Evolutionary conservation across 2,329 filamentous ascomycete species (phyloP), one percentile per base, ranked within the genome.

Genomic region (Metarhizium brunneum): DNA sequence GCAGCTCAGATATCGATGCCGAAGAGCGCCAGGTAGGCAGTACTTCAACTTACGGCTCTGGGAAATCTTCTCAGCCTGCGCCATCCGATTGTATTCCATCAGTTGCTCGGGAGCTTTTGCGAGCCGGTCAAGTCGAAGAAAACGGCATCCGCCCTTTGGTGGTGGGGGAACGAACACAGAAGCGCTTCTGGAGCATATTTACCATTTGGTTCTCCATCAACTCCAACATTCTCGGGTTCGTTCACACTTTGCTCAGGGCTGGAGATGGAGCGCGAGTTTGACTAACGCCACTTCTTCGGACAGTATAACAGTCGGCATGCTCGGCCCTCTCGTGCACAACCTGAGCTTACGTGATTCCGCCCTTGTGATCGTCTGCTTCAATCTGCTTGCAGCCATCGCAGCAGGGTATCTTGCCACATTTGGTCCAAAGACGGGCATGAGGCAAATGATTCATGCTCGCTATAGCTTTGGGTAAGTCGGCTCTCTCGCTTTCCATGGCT

Each of bases 401-500:
- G 78, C 82, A 0, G 82, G 80, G 3, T 84, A 79, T 61, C 69
- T 86, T 30, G 76, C 76, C 47, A 83, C 78, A 0, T 68, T 84
- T 52, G 82, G 83, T 0, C 80, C 83, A 4, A 79, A 78, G 66
- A 85, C 82, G 10, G 84, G 83, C 47, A 79, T 86, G 76, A 75
- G 83, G 16, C 83, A 86, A 66, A 83, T 86, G 76, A 77, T 86
- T 7, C 81, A 84, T 60, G 83, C 84, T 4, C 74, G 84, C 25
- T 86, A 80, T 66, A 80, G 78, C 45, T 87, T 84, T 64, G 82
- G 81, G 73, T 80, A 68, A 54, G 69, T 47, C 42, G 42, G 6
- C 35, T 45, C 29, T 45, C 35, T 56, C 20, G 20, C n/a, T 40
- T 20, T 20, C 25, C 18, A 35, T 36, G 29, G 35, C 30, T 18